Conservation (phyloP, 305 asterid genomes). For the Nicotiana rustica region DNA sequence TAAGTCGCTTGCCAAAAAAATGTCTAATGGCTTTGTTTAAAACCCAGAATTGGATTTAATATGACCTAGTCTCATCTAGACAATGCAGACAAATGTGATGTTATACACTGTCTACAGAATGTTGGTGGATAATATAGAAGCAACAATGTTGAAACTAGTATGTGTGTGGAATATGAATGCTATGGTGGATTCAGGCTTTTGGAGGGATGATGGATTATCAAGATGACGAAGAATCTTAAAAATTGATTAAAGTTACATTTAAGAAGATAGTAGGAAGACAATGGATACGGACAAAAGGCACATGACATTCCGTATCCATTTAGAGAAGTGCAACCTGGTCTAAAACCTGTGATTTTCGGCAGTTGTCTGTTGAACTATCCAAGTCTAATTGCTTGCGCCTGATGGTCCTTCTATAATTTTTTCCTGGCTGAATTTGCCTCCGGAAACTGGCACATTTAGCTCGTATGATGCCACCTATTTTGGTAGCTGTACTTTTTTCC, state of each 20-base stretch:
- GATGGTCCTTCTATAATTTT: not conserved
- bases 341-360: not conserved
- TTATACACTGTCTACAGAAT: constrained; percentile 2
- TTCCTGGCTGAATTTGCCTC: not conserved
- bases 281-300: not conserved
- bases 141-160: not conserved
- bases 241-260: not conserved
- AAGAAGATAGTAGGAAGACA: constrained; percentile 1
- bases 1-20: constrained; percentile 3
- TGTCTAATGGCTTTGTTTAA: not conserved
- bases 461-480: not conserved
- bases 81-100: not conserved
- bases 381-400: not conserved
- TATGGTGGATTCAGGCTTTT: not conserved
- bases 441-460: not conserved
- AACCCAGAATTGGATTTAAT: not conserved
- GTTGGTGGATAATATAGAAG: constrained; percentile 24
- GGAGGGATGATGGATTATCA: not conserved
- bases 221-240: not conserved
- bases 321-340: not conserved
- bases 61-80: not conserved
- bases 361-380: not conserved
- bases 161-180: constrained; percentile 1
- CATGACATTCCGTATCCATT: not conserved
- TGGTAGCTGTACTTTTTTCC: not conserved